phyloP scores from a whole-genome alignment of 805 yeast species.

The Myxozyma mucilagina region DNA sequence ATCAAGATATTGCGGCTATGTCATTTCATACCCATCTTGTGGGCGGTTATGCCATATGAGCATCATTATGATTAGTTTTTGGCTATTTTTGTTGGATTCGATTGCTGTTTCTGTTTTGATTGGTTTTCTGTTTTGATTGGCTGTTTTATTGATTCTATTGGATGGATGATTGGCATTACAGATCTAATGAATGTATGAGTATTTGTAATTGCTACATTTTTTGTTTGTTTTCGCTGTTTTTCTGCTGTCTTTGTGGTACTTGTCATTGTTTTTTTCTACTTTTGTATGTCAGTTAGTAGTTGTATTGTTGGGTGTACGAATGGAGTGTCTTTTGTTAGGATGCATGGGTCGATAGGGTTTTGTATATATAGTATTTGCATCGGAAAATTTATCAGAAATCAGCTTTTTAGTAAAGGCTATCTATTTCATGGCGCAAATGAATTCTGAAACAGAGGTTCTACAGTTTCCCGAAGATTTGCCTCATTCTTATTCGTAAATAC shows the following conservation, averaged over 20 bases:
- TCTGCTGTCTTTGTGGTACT: background rate
- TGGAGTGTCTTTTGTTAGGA: background rate
- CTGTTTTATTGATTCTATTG: background rate
- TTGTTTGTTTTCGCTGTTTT: background rate
- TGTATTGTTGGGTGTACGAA: background rate
- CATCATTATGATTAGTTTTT: background rate
- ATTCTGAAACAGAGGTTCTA: too few species aligned
- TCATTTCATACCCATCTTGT: conserved; percentile 21
- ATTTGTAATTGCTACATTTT: background rate
- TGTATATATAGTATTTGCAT: background rate
- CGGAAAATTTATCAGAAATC: background rate
- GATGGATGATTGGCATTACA: background rate
- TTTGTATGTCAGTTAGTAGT: background rate
- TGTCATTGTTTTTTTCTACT: background rate
- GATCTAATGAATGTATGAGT: background rate
- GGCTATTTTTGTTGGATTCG: too few species aligned
- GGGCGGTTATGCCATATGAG: background rate
- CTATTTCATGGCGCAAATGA: too few species aligned
- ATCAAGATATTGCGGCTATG: conserved; percentile 51
- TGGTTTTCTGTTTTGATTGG: too few species aligned
- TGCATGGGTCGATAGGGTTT: background rate
- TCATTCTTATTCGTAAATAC: too few species aligned
- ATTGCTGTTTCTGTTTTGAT: too few species aligned
- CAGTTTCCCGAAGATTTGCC: too few species aligned
- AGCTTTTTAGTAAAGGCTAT: too few species aligned